Evolutionary conservation across 108 stramenopile genomes (phyloP).

Genomic region (Conticribra weissflogii): DNA sequence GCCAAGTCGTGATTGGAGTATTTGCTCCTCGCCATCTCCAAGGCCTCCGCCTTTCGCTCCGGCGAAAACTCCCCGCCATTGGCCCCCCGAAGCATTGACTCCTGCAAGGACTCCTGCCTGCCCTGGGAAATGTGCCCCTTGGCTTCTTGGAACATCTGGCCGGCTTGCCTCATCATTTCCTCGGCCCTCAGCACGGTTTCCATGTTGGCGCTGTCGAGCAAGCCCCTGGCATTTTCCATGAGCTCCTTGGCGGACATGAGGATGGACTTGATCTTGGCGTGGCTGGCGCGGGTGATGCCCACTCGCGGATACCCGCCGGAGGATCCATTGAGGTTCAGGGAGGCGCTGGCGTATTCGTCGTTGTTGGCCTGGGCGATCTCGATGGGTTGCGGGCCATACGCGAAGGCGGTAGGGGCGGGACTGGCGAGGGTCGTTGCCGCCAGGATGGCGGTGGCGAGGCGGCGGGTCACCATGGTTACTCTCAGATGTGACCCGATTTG

Average conservation of each 20-base stretch:
- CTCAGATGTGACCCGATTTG: too few species aligned
- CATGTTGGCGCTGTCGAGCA: constrained; percentile 1
- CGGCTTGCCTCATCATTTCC: too few species aligned
- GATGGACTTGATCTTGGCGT: constrained; percentile 22
- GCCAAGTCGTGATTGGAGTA: constrained; percentile 16
- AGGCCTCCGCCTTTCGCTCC: not conserved
- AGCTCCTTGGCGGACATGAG: constrained; percentile 15
- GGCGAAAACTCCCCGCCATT: not conserved
- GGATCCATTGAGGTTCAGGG: not conserved
- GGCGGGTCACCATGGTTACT: constrained; percentile 5
- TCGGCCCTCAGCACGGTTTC: too few species aligned
- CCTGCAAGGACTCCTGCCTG: not conserved
- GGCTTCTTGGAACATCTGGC: constrained; percentile 31
- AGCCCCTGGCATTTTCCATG: constrained; percentile 18
- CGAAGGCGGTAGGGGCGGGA: not conserved
- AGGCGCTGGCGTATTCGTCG: constrained; percentile 23
- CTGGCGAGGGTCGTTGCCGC: not conserved
- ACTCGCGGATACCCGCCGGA: not conserved
- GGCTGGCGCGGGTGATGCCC: constrained; percentile 13
- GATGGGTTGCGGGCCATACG: constrained; percentile 8
- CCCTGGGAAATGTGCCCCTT: constrained; percentile 11
- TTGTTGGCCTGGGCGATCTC: constrained; percentile 12
- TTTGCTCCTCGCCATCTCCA: constrained; percentile 3
- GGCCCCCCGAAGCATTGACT: not conserved
- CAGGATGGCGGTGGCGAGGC: not conserved